These are phyloP conservation scores for Boletus vinaceobasis DNA, from an alignment of 768 basidiomycete genomes.

Conservation along the genomic window DNA sequence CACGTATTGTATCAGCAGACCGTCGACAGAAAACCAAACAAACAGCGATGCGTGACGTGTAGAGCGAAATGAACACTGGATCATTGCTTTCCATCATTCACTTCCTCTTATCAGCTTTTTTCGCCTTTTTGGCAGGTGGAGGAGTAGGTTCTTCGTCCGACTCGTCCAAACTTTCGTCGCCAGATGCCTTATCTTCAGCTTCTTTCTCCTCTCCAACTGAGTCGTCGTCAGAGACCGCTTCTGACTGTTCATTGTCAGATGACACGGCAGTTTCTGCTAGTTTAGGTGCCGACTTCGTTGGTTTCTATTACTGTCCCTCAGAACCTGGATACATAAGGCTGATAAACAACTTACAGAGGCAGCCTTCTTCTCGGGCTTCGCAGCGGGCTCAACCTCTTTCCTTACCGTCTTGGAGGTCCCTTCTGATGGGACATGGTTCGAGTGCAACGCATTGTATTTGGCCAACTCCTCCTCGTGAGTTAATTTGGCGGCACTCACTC, in stretches of 20 bases:
- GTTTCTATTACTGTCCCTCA: slow-evolving; percentile 25
- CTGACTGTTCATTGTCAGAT: slow-evolving; percentile 32
- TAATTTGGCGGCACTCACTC: slow-evolving; percentile 58
- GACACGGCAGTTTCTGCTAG: slow-evolving; percentile 23
- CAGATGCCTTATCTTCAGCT: slow-evolving; percentile 20
- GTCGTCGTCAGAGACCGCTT: slow-evolving; percentile 22
- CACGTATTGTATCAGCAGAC: slow-evolving; percentile 24
- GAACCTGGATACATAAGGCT: slow-evolving; percentile 7
- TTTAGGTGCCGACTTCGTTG: slow-evolving; percentile 23
- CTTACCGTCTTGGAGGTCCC: slow-evolving; percentile 35
- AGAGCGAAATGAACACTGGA: slow-evolving; percentile 9
- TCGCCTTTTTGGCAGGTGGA: slow-evolving; percentile 30
- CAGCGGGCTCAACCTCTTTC: slow-evolving; percentile 26
- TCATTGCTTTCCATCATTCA: slow-evolving; percentile 9
- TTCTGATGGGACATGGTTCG: slow-evolving; percentile 46
- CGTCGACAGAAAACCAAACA: slow-evolving; percentile 1
- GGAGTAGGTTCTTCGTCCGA: slow-evolving; percentile 28
- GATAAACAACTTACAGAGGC: slow-evolving; percentile 17
- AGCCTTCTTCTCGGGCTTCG: slow-evolving; percentile 28
- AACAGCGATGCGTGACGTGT: slow-evolving; percentile 2
- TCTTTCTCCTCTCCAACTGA: slow-evolving; percentile 26
- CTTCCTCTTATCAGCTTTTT: slow-evolving; percentile 27
- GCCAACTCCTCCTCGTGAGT: slow-evolving; percentile 61
- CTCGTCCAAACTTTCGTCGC: slow-evolving; percentile 21
- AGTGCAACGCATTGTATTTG: slow-evolving; percentile 57